Conservation (phyloP, 306 rosid genomes). For the Vigna unguiculata region DNA sequence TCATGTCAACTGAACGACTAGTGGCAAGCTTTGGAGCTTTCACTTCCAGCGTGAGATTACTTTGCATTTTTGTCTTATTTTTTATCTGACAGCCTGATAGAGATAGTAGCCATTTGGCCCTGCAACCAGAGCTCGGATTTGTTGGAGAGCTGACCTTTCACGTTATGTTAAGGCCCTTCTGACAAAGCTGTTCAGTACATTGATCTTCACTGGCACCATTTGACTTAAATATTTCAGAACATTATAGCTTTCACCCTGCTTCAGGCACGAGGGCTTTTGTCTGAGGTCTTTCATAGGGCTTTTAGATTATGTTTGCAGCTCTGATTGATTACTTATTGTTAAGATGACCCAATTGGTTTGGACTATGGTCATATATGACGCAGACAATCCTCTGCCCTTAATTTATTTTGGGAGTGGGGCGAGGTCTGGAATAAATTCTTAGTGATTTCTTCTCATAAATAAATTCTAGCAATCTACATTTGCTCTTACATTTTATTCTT, state of each 20-base stretch:
- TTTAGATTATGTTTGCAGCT: slow-evolving; percentile 12
- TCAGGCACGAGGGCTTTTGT: no score
- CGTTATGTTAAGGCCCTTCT: background rate
- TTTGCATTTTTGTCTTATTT: no score
- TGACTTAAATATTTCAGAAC: background rate
- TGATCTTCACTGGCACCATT: background rate
- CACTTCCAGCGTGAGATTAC: no score
- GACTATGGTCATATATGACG: background rate
- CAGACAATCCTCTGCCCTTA: background rate
- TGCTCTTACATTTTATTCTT: slow-evolving; percentile 22
- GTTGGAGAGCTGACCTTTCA: background rate
- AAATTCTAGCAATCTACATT: background rate
- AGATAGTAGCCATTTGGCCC: no score
- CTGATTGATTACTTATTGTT: slow-evolving; percentile 12
- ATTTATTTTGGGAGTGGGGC: background rate
- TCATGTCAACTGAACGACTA: no score
- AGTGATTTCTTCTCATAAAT: background rate
- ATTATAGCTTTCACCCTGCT: background rate
- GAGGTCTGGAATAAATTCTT: background rate
- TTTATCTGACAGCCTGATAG: no score
- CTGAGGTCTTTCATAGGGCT: background rate
- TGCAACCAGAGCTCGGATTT: no score
- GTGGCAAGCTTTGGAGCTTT: no score
- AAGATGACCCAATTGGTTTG: background rate
- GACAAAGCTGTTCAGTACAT: background rate